Evolutionary conservation across 2,329 filamentous ascomycete genomes (phyloP).

Genomic region (Verticillium longisporum): DNA sequence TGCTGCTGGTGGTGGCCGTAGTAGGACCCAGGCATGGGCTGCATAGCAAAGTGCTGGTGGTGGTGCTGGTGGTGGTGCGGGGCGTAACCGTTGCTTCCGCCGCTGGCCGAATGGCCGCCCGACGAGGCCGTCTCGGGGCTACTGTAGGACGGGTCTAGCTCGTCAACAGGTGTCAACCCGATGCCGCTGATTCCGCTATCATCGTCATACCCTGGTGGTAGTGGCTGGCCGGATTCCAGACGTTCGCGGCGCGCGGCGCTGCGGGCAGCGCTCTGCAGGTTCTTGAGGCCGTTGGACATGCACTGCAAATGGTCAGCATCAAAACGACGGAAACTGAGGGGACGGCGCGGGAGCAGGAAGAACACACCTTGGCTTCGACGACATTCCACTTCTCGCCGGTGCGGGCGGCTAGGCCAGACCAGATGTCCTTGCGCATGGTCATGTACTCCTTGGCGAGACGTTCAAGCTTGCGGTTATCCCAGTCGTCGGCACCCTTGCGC

Average conservation of each 20-base stretch:
- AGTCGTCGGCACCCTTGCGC: slow-evolving; percentile 66
- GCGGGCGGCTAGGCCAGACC: slow-evolving; percentile 63
- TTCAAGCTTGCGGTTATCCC: slow-evolving; percentile 71
- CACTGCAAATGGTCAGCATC: slow-evolving; percentile 43
- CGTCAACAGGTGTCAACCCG: slow-evolving; percentile 52
- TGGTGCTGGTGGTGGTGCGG: slow-evolving; percentile 20
- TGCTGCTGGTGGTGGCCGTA: slow-evolving; percentile 21
- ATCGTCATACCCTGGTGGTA: slow-evolving; percentile 50
- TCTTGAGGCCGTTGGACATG: slow-evolving; percentile 79
- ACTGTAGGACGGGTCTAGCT: slow-evolving; percentile 50
- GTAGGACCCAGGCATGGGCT: slow-evolving; percentile 14
- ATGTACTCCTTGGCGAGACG: slow-evolving; percentile 72
- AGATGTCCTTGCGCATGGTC: slow-evolving; percentile 73
- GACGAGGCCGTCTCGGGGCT: slow-evolving; percentile 44
- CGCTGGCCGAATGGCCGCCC: slow-evolving; percentile 33
- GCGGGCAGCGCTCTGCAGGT: slow-evolving; percentile 64
- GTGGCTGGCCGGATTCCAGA: slow-evolving; percentile 38
- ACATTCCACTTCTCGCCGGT: slow-evolving; percentile 81
- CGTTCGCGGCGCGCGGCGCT: slow-evolving; percentile 60
- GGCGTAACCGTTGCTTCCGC: slow-evolving; percentile 23
- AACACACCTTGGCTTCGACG: slow-evolving; percentile 53
- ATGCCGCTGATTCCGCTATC: slow-evolving; percentile 64
- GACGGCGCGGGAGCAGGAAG: neutral
- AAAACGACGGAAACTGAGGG: neutral
- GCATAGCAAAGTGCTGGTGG: slow-evolving; percentile 15